Percentiles rank a stretch among this genome's conserved stretches.
Evolutionary conservation across 768 basidiomycete species (phyloP).

Genomic region (Russula earlei): DNA sequence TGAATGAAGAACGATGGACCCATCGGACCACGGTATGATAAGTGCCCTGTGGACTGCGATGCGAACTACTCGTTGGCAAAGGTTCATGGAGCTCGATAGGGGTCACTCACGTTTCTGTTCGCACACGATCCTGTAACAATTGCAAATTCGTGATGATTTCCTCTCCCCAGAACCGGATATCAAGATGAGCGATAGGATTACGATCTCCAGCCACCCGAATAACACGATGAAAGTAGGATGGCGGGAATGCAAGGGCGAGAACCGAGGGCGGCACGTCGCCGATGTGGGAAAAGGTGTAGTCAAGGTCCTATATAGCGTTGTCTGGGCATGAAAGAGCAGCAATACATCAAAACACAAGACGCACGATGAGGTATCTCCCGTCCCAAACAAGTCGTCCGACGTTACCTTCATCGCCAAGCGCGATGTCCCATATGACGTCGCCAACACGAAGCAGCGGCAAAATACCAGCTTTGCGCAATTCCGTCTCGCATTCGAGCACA

Average conservation of each 20-base stretch:
- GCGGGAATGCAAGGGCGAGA: conserved; percentile 71
- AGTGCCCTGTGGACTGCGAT: conserved; percentile 61
- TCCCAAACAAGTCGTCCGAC: conserved; percentile 81
- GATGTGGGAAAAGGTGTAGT: conserved; percentile 66
- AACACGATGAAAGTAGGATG: conserved; percentile 84
- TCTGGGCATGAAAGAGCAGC: neutral
- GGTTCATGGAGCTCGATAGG: conserved; percentile 3
- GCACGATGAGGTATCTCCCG: conserved; percentile 76
- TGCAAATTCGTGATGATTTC: conserved; percentile 69
- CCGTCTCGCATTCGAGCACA: conserved; percentile 73
- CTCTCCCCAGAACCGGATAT: conserved; percentile 69
- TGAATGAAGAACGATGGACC: conserved; percentile 74
- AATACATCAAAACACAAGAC: conserved; percentile 26
- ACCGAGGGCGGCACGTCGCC: conserved; percentile 77
- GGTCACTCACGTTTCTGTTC: conserved; percentile 66
- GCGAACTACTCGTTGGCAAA: conserved; percentile 7
- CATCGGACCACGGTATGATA: conserved; percentile 78
- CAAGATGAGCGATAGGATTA: conserved; percentile 55
- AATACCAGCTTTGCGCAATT: conserved; percentile 63
- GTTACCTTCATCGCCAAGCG: conserved; percentile 80
- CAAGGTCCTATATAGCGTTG: conserved; percentile 64
- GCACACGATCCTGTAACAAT: conserved; percentile 64
- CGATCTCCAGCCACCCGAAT: conserved; percentile 42
- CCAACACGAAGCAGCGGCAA: conserved; percentile 55
- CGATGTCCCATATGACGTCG: conserved; percentile 82